phyloP scores from a whole-genome alignment of 1,139 yeast species.

The Magnusiomyces suaveolens region DNA sequence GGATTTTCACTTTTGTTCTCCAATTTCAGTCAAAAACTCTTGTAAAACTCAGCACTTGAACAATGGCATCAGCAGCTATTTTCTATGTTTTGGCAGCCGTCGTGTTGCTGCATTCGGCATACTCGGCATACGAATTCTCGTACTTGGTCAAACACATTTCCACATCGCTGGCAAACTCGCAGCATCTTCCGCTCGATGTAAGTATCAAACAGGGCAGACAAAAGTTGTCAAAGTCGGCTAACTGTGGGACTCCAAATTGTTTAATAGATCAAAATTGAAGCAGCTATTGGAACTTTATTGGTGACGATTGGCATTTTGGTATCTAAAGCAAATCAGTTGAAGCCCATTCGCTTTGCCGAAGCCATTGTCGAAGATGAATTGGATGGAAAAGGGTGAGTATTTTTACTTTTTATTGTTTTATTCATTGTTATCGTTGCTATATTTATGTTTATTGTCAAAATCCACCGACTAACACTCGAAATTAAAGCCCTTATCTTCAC shows the following conservation, averaged over 20 bases:
- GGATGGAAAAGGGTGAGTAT: slow-evolving; percentile 22
- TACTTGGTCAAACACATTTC: slow-evolving; percentile 21
- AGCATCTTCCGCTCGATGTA: slow-evolving; percentile 26
- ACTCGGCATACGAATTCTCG: slow-evolving; percentile 32
- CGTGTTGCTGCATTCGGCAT: slow-evolving; percentile 28
- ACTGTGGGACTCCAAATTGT: not conserved
- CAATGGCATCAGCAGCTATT: slow-evolving; percentile 7
- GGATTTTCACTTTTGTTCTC: too few relatives aligned
- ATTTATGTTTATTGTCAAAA: not conserved
- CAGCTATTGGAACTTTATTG: slow-evolving; percentile 23
- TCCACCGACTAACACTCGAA: slow-evolving; percentile 8
- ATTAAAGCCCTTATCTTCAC: slow-evolving; percentile 22
- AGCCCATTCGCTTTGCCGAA: slow-evolving; percentile 26
- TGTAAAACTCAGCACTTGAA: not conserved
- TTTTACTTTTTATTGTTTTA: not conserved
- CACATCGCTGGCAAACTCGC: slow-evolving; percentile 16
- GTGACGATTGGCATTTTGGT: slow-evolving; percentile 22
- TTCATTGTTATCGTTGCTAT: not conserved
- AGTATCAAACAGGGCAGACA: slow-evolving; percentile 10
- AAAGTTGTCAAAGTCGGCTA: not conserved
- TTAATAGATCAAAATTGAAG: slow-evolving; percentile 28
- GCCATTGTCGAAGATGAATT: slow-evolving; percentile 24
- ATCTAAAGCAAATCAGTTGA: slow-evolving; percentile 20
- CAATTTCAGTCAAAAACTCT: not conserved
- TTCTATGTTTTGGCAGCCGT: slow-evolving; percentile 20